These are phyloP conservation scores for Pisolithus microcarpus DNA, from an alignment of 768 basidiomycete species.

Conservation along the genomic window DNA sequence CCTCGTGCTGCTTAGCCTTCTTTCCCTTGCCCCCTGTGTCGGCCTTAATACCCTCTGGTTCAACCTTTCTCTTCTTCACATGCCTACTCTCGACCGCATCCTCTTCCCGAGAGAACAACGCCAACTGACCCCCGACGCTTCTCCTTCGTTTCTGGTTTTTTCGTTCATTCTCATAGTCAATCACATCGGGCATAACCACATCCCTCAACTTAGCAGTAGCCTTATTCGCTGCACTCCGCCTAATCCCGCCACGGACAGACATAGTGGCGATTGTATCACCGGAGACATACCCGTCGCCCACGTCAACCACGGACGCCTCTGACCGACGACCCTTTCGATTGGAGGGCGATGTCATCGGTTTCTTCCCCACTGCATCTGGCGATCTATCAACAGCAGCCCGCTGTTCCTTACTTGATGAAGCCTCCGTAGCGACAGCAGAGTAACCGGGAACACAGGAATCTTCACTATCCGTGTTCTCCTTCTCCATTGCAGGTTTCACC, in stretches of 20 bases:
- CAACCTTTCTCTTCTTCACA: constrained; percentile 15
- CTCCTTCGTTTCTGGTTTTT: constrained; percentile 32
- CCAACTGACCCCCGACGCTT: constrained; percentile 26
- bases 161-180: constrained; percentile 63
- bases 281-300: constrained; percentile 6
- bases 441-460: neutral
- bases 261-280: constrained; percentile 4
- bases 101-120: constrained; percentile 1
- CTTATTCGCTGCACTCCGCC: constrained; percentile 50
- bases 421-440: constrained; percentile 17
- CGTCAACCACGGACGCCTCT: constrained; percentile 1
- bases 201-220: constrained; percentile 40
- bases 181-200: constrained; percentile 70
- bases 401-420: constrained; percentile 13
- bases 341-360: constrained; percentile 1
- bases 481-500: neutral
- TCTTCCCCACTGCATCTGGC: neutral
- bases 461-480: neutral
- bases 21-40: constrained; percentile 8
- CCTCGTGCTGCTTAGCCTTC: constrained; percentile 12
- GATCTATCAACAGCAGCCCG: constrained; percentile 13
- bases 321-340: neutral
- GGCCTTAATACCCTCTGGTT: constrained; percentile 8
- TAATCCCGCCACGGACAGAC: constrained; percentile 16
- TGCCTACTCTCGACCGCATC: constrained; percentile 12